Base-by-base conservation (phyloP, 176 grass and related monocot species). In the Avena eriantha region DNA sequence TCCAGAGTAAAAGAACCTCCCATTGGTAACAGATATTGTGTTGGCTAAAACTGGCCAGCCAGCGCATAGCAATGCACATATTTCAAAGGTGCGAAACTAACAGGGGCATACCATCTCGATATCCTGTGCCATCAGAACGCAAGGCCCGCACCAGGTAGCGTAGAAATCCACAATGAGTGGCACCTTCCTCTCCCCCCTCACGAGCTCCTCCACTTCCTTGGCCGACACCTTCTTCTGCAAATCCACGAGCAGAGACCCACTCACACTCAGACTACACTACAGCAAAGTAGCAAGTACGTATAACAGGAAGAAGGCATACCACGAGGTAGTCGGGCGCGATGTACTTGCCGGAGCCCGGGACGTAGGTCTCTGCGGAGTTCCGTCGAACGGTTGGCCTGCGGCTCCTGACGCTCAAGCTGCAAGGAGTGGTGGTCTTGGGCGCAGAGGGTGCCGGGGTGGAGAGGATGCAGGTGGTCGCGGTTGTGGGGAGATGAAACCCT, bases 41-140 rank as follows among this genome's bases (percentile, higher is more conserved):
- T 14, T 73, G 31, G 11, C 31, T 22, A 73, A 85, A 60, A 12
- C 9, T 15, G 17, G 39, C 7, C 17, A 73, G 12, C 23, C 29
- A 35, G 34, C 10, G 45, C n/a, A 14, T 43, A 16, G 55, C 18
- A 77, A 81, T 18, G 2, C 31, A 73, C n/a, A 71, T 59, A 83
- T 53, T 41, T 69, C 33, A 69, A 69, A 26, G 10, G 53, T 55
- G 47, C 23, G 6, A 47, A 81, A 36, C 68, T 35, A 67, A 26
- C n/a, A 70, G 73, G 60, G 29, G 64, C 64, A 34, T 67, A 67
- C 64, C 73, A 31, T 76, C 47, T 76, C 73, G 73, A 76, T 19
- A 17, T 76, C 93, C 86, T 95, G 96, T 7, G 96, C 96, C 96
- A 98, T 98, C n/a, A 87, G 77, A 70, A 95, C 83, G 41, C 96